These are phyloP conservation scores for Hemisphaericaspora lyxosophila DNA, from an alignment of 1,139 yeast genomes.

Conservation along the genomic window DNA sequence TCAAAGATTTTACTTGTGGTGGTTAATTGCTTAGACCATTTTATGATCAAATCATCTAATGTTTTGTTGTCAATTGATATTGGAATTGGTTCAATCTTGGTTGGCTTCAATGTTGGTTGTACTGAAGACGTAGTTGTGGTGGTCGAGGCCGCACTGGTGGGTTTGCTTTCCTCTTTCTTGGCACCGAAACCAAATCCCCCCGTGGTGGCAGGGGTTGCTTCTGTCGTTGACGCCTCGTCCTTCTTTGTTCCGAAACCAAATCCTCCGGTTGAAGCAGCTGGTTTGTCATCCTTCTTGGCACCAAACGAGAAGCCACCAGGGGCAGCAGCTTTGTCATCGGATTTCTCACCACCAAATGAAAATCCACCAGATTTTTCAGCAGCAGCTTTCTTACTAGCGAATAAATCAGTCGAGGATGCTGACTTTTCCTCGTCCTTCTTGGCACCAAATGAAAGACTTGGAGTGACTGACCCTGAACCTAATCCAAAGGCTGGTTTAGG, in stretches of 20 bases:
- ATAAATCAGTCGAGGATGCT: too few relatives aligned
- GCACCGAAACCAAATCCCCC: conserved; percentile 25
- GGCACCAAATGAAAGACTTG: conserved; percentile 17
- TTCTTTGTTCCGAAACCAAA: conserved; percentile 26
- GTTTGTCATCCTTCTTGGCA: conserved; percentile 22
- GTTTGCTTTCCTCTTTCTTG: conserved; percentile 21
- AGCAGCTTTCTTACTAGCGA: too few relatives aligned
- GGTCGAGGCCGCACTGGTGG: conserved; percentile 13
- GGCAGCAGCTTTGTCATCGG: conserved; percentile 18
- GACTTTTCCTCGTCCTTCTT: conserved; percentile 21
- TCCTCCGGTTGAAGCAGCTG: conserved; percentile 11
- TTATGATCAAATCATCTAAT: conserved; percentile 85
- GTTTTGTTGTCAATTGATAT: conserved; percentile 87
- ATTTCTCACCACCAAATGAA: conserved; percentile 26
- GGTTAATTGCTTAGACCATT: conserved; percentile 88
- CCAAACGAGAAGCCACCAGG: conserved; percentile 20
- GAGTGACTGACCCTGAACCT: neutral
- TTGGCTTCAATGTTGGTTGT: conserved; percentile 39
- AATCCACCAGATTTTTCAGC: conserved; percentile 13
- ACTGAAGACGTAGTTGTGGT: conserved; percentile 17
- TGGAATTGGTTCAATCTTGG: conserved; percentile 62
- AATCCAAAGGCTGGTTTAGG: conserved; percentile 3
- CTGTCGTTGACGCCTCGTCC: conserved; percentile 19
- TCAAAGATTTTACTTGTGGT: conserved; percentile 73
- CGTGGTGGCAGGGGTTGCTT: conserved; percentile 15